These are phyloP conservation scores for Vaccinium darrowii DNA, from an alignment of 148 eudicot species.

Conservation along the genomic window DNA sequence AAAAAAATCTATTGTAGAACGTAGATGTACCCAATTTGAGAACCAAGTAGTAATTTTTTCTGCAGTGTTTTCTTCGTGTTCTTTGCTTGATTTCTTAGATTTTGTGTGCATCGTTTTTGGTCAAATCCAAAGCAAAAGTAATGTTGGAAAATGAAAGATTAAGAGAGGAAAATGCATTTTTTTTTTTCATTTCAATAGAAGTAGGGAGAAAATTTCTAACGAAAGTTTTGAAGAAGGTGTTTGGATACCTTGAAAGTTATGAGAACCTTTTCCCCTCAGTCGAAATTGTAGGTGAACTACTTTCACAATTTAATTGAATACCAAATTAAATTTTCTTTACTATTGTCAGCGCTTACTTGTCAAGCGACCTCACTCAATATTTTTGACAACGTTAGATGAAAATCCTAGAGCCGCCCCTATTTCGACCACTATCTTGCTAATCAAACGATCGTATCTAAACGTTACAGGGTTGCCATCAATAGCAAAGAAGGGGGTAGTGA, in stretches of 20 bases:
- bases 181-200: neutral
- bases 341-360: too few relatives aligned
- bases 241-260: neutral
- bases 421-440: neutral
- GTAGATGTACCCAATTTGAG: neutral
- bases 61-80: neutral
- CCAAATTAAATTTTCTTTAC: too few relatives aligned
- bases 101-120: neutral
- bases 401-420: too few relatives aligned
- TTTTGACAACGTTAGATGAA: too few relatives aligned
- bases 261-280: neutral
- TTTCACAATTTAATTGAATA: too few relatives aligned
- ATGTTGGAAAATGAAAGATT: neutral
- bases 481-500: constrained; percentile 60
- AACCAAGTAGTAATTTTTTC: neutral
- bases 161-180: neutral
- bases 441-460: neutral
- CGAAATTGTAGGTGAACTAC: too few relatives aligned
- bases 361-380: too few relatives aligned
- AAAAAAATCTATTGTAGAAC: neutral
- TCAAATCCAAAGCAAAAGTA: neutral
- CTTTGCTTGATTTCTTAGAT: neutral
- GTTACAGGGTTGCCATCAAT: constrained; percentile 71
- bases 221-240: neutral
- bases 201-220: neutral